Conservation (phyloP, 169 alveolate species). For the Plasmodium malariae region DNA sequence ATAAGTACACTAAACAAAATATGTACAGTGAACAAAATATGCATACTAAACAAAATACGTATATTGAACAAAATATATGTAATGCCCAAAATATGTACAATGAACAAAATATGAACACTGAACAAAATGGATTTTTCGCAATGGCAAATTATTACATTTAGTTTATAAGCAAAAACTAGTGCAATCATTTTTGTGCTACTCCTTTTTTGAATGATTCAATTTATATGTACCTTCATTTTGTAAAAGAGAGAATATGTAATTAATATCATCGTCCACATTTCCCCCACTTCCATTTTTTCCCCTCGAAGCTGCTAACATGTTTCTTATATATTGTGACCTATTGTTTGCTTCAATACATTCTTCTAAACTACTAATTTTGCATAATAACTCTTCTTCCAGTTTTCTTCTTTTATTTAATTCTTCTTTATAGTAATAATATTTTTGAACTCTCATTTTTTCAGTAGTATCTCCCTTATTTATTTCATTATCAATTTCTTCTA, state of each 20-base stretch:
- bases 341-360: slow-evolving; percentile 69
- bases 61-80: too few relatives aligned
- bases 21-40: too few relatives aligned
- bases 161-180: not conserved
- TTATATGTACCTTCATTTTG: slow-evolving; percentile 65
- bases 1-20: too few relatives aligned
- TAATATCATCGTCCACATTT: slow-evolving; percentile 28
- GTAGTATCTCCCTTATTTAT: slow-evolving; percentile 18
- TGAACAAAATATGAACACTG: too few relatives aligned
- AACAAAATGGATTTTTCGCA: too few relatives aligned
- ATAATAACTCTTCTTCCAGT: slow-evolving; percentile 44
- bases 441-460: slow-evolving; percentile 44
- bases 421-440: slow-evolving; percentile 68
- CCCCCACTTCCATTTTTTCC: slow-evolving; percentile 2
- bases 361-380: slow-evolving; percentile 34
- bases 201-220: slow-evolving; percentile 56
- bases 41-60: too few relatives aligned
- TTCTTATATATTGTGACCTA: slow-evolving; percentile 25
- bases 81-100: too few relatives aligned
- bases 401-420: slow-evolving; percentile 67
- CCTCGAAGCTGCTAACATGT: slow-evolving; percentile 12
- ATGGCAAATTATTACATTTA: too few relatives aligned
- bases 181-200: slow-evolving; percentile 1
- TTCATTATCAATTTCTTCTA: slow-evolving; percentile 65
- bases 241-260: slow-evolving; percentile 43